Percentiles rank a stretch among this genome's conserved stretches.
phyloP scores from a whole-genome alignment of 1,284 basidiomycete genomes.

The Rhodotorula mucilaginosa region DNA sequence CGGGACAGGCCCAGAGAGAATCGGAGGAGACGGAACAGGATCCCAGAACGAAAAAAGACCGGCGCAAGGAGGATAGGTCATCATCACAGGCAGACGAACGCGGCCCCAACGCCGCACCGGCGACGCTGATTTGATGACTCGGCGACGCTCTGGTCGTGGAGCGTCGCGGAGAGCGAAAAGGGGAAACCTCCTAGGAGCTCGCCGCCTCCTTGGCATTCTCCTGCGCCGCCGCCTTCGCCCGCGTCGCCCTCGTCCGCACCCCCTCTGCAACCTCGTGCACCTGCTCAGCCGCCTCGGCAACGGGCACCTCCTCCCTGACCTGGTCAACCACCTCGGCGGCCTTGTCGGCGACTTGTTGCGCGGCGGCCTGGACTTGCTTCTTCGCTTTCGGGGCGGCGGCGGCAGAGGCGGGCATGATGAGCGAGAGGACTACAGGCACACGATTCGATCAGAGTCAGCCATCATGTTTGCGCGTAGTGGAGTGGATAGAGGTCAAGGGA shows the following conservation, averaged over 20 bases:
- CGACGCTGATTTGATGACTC: not conserved
- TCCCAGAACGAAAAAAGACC: not conserved
- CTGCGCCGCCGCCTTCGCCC: not conserved
- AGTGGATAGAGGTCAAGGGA: no score
- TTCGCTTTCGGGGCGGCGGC: constrained; percentile 7
- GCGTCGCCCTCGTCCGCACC: constrained; percentile 7
- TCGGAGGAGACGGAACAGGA: no score
- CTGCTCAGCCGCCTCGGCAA: constrained; percentile 23
- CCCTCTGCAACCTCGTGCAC: constrained; percentile 18
- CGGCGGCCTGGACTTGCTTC: not conserved
- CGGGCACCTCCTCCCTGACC: constrained; percentile 34
- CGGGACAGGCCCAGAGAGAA: no score
- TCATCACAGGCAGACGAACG: not conserved
- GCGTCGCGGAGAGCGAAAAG: no score
- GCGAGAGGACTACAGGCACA: constrained; percentile 25
- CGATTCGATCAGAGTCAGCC: not conserved
- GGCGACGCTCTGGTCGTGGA: no score
- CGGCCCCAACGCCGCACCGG: no score
- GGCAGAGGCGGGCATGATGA: constrained; percentile 31
- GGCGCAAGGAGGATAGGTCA: no score
- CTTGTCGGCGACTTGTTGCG: constrained; percentile 6
- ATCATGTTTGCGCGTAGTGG: not conserved
- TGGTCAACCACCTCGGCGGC: constrained; percentile 22
- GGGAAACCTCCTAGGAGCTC: not conserved
- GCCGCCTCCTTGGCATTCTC: not conserved